Evolutionary conservation across 2,329 filamentous ascomycete species (phyloP), one percentile per base, ranked within the genome.

Genomic region (Cordyceps sp.): DNA sequence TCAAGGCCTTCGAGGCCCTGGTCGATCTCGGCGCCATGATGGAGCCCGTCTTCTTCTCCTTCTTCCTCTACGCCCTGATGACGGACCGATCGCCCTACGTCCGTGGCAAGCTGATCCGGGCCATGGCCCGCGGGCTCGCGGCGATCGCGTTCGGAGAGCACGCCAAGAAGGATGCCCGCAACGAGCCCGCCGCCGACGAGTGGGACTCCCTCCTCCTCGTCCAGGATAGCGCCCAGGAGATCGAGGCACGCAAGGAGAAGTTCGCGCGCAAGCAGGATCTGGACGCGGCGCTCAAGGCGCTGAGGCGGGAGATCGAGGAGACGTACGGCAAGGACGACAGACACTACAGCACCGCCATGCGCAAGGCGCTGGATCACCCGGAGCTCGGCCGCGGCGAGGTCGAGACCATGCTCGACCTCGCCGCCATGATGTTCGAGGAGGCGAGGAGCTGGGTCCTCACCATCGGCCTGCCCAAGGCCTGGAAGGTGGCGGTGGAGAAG

Each of bases 221-320:
- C 2, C 57, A 61, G 36, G 55, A 59, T 16, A 57, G 51, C 40
- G 54, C 50, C 2, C 46, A 57, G 33, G 57, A 68, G 42, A 71
- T 72, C 10, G 72, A 69, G 42, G 75, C 74, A 28, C 47, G 57
- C 20, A 67, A 66, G 34, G 68, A 73, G 45, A 69, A 73, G 58
- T 76, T 74, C 50, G 68, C 71, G 36, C 69, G 71, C 40, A 73
- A 73, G 41, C 65, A 69, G 43, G 75, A 83, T 45, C 55, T 73
- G 16, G 62, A 69, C 31, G 61, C 67, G 26, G 66, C 78, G 23
- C 48, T 62, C 15, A 56, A 49, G 34, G 59, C 59, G 9, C 33
- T 62, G 33, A 52, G 53, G 29, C 54, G 48, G 37, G 59, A 62
- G 40, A 58, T 62, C 56, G 53, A 60, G 9, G 53, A 58, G 37